A percentile compares a stretch with the other conserved stretches of the same genome.
phyloP scores from a whole-genome alignment of 352 stramenopile genomes.

The Pythium coloratum region DNA sequence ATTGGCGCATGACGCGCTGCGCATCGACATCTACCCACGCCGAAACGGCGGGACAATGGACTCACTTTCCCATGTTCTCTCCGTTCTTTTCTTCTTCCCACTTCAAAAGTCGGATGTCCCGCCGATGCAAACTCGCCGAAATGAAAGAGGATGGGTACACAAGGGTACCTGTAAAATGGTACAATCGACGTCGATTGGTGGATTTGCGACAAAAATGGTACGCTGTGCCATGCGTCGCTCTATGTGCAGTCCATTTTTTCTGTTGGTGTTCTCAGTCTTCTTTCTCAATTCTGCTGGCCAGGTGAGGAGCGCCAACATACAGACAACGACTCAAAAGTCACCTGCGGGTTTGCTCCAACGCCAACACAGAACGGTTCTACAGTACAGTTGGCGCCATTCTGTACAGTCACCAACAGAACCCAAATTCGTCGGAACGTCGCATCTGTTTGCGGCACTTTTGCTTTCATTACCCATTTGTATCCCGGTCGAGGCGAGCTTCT shows the following conservation, averaged over 20 bases:
- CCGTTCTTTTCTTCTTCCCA: constrained; percentile 2
- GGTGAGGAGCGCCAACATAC: constrained; percentile 12
- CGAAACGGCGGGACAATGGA: neutral
- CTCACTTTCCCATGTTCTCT: constrained; percentile 13
- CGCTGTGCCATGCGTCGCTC: constrained; percentile 9
- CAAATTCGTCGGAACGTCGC: constrained; percentile 25
- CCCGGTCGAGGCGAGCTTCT: neutral
- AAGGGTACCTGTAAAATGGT: constrained; percentile 10
- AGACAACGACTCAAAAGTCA: constrained; percentile 9
- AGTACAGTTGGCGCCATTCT: neutral
- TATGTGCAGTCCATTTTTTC: constrained; percentile 18
- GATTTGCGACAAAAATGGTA: constrained; percentile 11
- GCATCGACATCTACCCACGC: constrained; percentile 11
- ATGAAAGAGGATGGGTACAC: constrained; percentile 18
- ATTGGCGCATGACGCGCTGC: constrained; percentile 14
- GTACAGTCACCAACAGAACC: constrained; percentile 13
- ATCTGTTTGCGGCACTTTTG: constrained; percentile 1
- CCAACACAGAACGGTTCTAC: constrained; percentile 23
- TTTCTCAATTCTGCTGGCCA: constrained; percentile 21
- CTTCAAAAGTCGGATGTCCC: constrained; percentile 14
- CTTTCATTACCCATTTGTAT: constrained; percentile 10
- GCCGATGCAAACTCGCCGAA: neutral
- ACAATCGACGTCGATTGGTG: constrained; percentile 15
- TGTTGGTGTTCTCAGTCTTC: constrained; percentile 27
- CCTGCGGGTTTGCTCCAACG: neutral